A percentile compares a stretch with the other conserved stretches of the same genome.
These are phyloP conservation scores for Fusarium miscanthi DNA, from an alignment of 2,329 filamentous ascomycete genomes.

Conservation along the genomic window DNA sequence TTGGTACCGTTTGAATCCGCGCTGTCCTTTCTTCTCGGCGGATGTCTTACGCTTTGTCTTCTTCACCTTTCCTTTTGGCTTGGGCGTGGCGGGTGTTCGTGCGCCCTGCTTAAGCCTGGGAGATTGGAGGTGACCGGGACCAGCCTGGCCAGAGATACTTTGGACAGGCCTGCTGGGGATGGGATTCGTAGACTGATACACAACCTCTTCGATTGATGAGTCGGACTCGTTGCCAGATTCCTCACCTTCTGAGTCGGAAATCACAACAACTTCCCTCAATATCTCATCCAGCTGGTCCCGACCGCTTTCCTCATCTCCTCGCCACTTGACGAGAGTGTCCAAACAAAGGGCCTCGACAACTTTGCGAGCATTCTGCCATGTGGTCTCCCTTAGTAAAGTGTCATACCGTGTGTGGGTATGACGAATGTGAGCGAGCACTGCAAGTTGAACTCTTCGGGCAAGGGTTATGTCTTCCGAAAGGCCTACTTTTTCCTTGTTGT, in stretches of 20 bases:
- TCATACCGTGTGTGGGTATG: conserved; percentile 76
- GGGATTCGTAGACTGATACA: conserved; percentile 15
- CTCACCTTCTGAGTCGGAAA: conserved; percentile 68
- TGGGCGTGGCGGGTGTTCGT: conserved; percentile 31
- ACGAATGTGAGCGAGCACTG: conserved; percentile 73
- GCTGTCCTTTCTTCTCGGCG: conserved; percentile 52
- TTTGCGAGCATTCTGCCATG: conserved; percentile 69
- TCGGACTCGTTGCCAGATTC: conserved; percentile 54
- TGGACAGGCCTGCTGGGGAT: conserved; percentile 17
- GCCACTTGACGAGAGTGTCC: conserved; percentile 76
- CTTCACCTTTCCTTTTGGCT: conserved; percentile 38
- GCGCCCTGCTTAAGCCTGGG: conserved; percentile 25
- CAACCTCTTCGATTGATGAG: conserved; percentile 45
- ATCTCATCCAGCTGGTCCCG: conserved; percentile 76
- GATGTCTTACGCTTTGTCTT: conserved; percentile 46
- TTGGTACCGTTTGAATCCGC: conserved; percentile 60
- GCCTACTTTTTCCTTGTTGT: conserved; percentile 67
- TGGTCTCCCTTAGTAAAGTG: conserved; percentile 66
- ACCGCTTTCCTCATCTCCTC: conserved; percentile 75
- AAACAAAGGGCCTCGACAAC: conserved; percentile 70
- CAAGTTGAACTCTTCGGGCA: conserved; percentile 71
- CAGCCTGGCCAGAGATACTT: conserved; percentile 24
- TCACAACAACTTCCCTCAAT: conserved; percentile 72
- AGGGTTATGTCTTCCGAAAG: conserved; percentile 66
- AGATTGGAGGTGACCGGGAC: conserved; percentile 30